Base-by-base conservation (phyloP, 2,329 filamentous ascomycete genomes). In the Massarina eburnea region DNA sequence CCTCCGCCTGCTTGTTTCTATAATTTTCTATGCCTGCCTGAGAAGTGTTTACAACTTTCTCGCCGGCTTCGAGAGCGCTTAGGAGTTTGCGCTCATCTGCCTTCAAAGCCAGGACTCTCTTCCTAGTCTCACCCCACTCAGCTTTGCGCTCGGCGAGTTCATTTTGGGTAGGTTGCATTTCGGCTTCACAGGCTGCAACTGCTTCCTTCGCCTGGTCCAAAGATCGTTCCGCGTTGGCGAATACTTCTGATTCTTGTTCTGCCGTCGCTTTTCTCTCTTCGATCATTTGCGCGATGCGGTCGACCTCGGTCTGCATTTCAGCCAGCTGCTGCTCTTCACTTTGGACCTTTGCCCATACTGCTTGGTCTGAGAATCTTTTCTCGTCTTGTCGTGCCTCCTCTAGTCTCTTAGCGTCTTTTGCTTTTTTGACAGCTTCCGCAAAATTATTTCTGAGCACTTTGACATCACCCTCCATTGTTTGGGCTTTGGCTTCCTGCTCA, bases 281-380 rank as follows among this genome's bases (percentile, higher is more conserved):
- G 19, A 87, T 80, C 38, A 77, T 75, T 12, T 74, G 70, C 8
- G 76, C 70, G 1, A 70, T 61, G 27, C 51, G 38, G 6, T 43
- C 48, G 2, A 77, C 55, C 14, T 66, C 58, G 3, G 43, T 32
- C 2, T 68, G 54, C 3, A 55, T 56, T 6, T 59, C 45, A 5
- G 54, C 58, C 6, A 75, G 48, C 8, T 54, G 58, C 27, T 68
- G 72, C 68, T 97, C 92, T 66, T 88, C 80, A 45, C 89, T 84
- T 39, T 84, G 81, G 1, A 97, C 91, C 62, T 95, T 89, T 19
- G 84, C 81, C 94, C 94, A 99, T n/a, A 87, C 85, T 51, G 89
- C 76, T 71, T 95, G 86, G 15, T 80, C 77, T 34, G 77, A 73
- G 35, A 88, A 75, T 19, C 81, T 76, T 26, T 76, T 76, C 37